Conservation (phyloP, 1,139 yeast species). For the Yamadazyma diddensiae region DNA sequence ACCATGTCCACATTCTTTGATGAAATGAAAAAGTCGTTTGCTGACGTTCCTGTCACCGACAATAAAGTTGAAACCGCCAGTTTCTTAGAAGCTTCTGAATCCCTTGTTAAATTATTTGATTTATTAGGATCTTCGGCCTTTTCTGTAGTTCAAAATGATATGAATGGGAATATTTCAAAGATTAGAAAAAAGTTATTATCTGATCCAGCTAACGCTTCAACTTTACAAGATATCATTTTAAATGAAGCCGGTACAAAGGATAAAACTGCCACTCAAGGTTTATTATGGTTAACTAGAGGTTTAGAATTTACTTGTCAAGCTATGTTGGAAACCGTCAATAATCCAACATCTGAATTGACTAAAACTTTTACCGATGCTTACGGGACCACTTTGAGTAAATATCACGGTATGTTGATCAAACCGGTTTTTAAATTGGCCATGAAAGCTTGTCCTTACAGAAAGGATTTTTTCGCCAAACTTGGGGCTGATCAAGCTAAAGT, state of each 20-base stretch:
- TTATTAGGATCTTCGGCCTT: slow-evolving; percentile 84
- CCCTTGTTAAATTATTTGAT: slow-evolving; percentile 79
- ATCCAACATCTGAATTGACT: slow-evolving; percentile 61
- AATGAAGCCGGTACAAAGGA: slow-evolving; percentile 63
- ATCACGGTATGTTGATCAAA: slow-evolving; percentile 77
- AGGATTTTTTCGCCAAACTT: slow-evolving; percentile 76
- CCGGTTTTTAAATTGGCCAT: slow-evolving; percentile 91
- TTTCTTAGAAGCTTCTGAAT: slow-evolving; percentile 81
- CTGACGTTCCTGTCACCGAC: slow-evolving; percentile 64
- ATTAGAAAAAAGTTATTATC: slow-evolving; percentile 64
- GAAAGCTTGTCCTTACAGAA: slow-evolving; percentile 94
- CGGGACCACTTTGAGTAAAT: slow-evolving; percentile 71
- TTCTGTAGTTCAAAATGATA: slow-evolving; percentile 79
- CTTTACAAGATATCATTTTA: slow-evolving; percentile 75
- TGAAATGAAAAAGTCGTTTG: slow-evolving; percentile 68
- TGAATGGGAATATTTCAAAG: slow-evolving; percentile 83
- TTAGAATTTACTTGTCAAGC: slow-evolving; percentile 87
- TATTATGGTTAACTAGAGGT: slow-evolving; percentile 84
- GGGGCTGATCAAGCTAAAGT: slow-evolving; percentile 73
- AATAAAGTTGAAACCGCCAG: slow-evolving; percentile 68
- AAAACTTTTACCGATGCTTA: slow-evolving; percentile 83
- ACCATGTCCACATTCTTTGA: slow-evolving; percentile 78
- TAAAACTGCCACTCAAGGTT: slow-evolving; percentile 87
- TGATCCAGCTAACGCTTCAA: slow-evolving; percentile 59
- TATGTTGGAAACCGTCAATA: slow-evolving; percentile 71